These are phyloP conservation scores for Dendrobium chrysotoxum DNA, from an alignment of 106 monocot species.

Conservation along the genomic window DNA sequence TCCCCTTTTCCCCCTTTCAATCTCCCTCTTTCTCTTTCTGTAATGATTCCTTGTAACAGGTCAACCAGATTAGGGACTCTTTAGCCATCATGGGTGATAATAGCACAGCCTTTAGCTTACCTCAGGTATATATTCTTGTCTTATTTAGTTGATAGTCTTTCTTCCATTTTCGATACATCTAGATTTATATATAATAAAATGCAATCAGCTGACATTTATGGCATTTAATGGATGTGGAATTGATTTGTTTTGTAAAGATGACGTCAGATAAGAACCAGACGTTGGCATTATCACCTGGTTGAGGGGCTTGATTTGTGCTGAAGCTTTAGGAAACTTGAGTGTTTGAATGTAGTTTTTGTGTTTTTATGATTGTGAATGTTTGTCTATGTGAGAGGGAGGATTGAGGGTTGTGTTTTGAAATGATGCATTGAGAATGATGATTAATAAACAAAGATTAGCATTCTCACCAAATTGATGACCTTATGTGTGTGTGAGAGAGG, in stretches of 20 bases:
- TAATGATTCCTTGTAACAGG: conserved; percentile 24
- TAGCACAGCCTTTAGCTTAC: conserved; percentile 90
- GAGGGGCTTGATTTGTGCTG: neutral
- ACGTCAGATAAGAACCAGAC: neutral
- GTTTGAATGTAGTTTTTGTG: neutral
- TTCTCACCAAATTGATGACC: too few relatives aligned
- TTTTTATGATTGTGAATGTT: neutral
- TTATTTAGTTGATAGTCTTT: neutral
- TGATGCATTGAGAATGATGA: too few relatives aligned
- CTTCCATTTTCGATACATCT: neutral
- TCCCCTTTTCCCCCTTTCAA: too few relatives aligned
- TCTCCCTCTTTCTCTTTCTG: neutral
- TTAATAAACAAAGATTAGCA: too few relatives aligned
- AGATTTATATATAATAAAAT: neutral
- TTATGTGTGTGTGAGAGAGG: too few relatives aligned
- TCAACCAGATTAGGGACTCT: conserved; percentile 75
- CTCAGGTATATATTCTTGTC: conserved; percentile 50
- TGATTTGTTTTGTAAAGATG: neutral
- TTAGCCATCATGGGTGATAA: conserved; percentile 75
- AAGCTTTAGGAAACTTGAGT: neutral
- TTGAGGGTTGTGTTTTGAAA: too few relatives aligned
- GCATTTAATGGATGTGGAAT: neutral
- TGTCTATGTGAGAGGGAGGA: too few relatives aligned
- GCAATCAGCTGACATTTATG: neutral
- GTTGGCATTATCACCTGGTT: neutral